Base-by-base conservation (phyloP, 1,284 basidiomycete species). In the Trichosporon sp. region DNA sequence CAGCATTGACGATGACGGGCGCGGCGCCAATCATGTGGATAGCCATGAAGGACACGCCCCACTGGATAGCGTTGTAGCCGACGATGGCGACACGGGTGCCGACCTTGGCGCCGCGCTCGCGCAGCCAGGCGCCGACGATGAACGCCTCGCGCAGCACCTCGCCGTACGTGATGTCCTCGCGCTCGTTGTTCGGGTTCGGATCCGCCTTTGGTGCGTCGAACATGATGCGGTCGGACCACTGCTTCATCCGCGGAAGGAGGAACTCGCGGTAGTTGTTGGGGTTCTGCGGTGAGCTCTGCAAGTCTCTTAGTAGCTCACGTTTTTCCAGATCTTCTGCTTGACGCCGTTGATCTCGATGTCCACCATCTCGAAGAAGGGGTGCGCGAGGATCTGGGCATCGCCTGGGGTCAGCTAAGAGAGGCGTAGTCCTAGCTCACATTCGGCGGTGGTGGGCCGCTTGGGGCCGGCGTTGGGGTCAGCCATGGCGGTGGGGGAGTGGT, bases 21-120 rank as follows among this genome's bases (percentile, higher is more conserved):
- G 82, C 75, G 1, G 77, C 81, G 14, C 80, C 81, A 46, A 81
- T 74, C 54, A 83, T 75, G 46, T 81, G 81, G 1, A 71, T 73
- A 3, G 81, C 81, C 5, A 78, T 68, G 64, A 77, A 83, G 0
- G 75, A 65, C 0, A 80, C 69, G 4, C 79, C 73, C 79, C 81
- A 83, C n/a, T 19, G 14, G 16, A 40, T 65, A 14, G n/a, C 43
- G 72, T 82, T 82, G 40, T 70, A 73, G 32, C 81, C 81, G 6
- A 79, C 80, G 21, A 83, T 76, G 19, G 73, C 81, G 8, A 83
- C 74, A 64, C 70, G 73, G 66, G 74, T 76, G 8, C 78, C 78
- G 8, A 76, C 43, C 4, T 76, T 72, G 2, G 77, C 67, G 11
- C 80, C 81, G 40, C 69, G 76, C 7, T 51, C 63, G 6, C 71